Evolutionary conservation across 306 rosid species (phyloP).

Genomic region (Cucurbita argyrosperma): DNA sequence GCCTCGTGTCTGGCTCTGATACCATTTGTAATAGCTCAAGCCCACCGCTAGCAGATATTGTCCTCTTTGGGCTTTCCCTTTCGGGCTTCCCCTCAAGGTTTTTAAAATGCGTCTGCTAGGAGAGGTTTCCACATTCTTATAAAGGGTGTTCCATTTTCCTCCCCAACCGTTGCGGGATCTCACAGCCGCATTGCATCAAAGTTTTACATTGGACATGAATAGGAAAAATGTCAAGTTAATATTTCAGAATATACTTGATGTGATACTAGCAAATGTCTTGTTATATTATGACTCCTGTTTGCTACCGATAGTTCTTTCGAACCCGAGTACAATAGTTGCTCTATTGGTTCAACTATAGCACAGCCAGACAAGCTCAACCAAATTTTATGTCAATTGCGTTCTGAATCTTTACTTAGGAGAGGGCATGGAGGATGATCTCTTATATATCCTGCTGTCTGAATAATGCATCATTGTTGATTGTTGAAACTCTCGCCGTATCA

Average conservation of each 20-base stretch:
- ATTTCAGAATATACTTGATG: background rate
- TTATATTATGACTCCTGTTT: background rate
- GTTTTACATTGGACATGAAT: background rate
- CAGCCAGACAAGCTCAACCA: background rate
- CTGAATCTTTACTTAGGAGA: background rate
- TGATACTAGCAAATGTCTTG: background rate
- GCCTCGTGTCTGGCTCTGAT: too few relatives aligned
- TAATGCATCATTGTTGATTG: background rate
- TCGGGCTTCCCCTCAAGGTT: too few relatives aligned
- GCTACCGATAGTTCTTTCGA: background rate
- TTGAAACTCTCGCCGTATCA: background rate
- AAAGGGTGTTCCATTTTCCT: too few relatives aligned
- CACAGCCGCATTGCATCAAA: background rate
- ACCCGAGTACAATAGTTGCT: background rate
- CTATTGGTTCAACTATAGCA: background rate
- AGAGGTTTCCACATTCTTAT: too few relatives aligned
- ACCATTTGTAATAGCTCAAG: too few relatives aligned
- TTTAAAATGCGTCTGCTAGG: too few relatives aligned
- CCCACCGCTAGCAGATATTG: too few relatives aligned
- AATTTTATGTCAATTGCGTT: background rate
- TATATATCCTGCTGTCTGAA: background rate
- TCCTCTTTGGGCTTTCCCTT: too few relatives aligned
- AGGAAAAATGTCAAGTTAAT: background rate
- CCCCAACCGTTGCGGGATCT: too few relatives aligned
- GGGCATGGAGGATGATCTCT: background rate